phyloP scores from a whole-genome alignment of 768 basidiomycete species.

The Imleria badia region DNA sequence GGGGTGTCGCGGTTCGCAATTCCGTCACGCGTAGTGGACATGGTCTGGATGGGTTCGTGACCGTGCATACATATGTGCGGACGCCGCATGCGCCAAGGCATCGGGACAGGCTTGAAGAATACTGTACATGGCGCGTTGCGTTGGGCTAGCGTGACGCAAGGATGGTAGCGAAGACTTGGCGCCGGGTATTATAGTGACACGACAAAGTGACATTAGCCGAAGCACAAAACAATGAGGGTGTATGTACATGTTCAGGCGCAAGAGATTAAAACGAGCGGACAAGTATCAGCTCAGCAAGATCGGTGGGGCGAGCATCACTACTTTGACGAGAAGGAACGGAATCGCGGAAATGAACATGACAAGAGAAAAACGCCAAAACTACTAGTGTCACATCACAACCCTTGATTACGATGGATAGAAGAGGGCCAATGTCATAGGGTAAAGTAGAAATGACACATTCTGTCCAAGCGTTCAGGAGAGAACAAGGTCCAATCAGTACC shows the following conservation, averaged over 20 bases:
- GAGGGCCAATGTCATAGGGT: slow-evolving; percentile 2
- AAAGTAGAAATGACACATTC: slow-evolving; percentile 3
- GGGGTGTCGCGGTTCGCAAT: no score
- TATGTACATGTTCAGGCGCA: not conserved
- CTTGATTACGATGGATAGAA: not conserved
- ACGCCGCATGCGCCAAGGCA: no score
- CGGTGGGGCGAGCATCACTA: not conserved
- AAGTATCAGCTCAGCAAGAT: not conserved
- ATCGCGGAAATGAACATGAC: not conserved
- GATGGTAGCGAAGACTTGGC: no score
- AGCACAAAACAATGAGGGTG: not conserved
- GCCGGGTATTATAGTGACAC: no score
- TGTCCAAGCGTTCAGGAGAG: slow-evolving; percentile 20
- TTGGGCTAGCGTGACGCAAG: no score
- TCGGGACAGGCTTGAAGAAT: no score
- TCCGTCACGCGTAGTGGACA: no score
- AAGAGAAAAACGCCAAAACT: not conserved
- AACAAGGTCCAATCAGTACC: slow-evolving; percentile 19
- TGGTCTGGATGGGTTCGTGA: no score
- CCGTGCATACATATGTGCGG: no score
- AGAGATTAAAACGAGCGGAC: slow-evolving; percentile 2
- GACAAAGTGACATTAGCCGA: no score
- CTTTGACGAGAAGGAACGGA: not conserved
- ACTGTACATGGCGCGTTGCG: no score
- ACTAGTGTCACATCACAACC: not conserved